A percentile compares a stretch with the other conserved stretches of the same genome.
phyloP scores from a whole-genome alignment of 805 yeast species.

The Sugiyamaella boreocaroliniensis region DNA sequence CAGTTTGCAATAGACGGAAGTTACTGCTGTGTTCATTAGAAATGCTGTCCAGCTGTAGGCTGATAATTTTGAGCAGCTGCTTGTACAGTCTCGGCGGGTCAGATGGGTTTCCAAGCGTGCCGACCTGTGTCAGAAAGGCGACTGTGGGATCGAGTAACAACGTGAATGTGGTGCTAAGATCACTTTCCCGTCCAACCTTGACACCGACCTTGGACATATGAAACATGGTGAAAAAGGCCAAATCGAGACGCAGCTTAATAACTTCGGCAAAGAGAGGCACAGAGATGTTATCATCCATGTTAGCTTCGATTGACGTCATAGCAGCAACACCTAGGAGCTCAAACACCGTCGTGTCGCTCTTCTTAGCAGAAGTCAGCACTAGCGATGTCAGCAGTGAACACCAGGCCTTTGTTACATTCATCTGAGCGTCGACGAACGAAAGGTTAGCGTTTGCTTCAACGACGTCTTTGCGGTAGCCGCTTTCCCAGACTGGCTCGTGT shows the following conservation, averaged over 20 bases:
- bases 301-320: slow-evolving; percentile 44
- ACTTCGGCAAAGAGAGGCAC: slow-evolving; percentile 42
- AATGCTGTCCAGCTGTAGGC: slow-evolving; percentile 16
- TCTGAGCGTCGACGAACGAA: slow-evolving; percentile 60
- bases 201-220: slow-evolving; percentile 5
- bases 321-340: slow-evolving; percentile 31
- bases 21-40: slow-evolving; percentile 13
- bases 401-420: slow-evolving; percentile 64
- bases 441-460: slow-evolving; percentile 53
- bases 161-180: slow-evolving; percentile 29
- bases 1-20: slow-evolving; percentile 17
- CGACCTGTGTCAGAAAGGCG: slow-evolving; percentile 33
- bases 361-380: slow-evolving; percentile 34
- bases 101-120: slow-evolving; percentile 33
- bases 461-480: slow-evolving; percentile 44
- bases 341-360: slow-evolving; percentile 8
- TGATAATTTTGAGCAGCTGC: slow-evolving; percentile 23
- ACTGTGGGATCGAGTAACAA: slow-evolving; percentile 30
- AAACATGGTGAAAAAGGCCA: slow-evolving; percentile 46
- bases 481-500: slow-evolving; percentile 39
- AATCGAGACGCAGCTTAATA: slow-evolving; percentile 57
- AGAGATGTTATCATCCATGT: slow-evolving; percentile 46
- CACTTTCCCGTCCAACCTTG: slow-evolving; percentile 30
- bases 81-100: slow-evolving; percentile 21
- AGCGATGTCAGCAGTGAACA: slow-evolving; percentile 69